These are phyloP conservation scores for Fusarium coicis DNA, from an alignment of 2,329 filamentous ascomycete species.

Conservation along the genomic window DNA sequence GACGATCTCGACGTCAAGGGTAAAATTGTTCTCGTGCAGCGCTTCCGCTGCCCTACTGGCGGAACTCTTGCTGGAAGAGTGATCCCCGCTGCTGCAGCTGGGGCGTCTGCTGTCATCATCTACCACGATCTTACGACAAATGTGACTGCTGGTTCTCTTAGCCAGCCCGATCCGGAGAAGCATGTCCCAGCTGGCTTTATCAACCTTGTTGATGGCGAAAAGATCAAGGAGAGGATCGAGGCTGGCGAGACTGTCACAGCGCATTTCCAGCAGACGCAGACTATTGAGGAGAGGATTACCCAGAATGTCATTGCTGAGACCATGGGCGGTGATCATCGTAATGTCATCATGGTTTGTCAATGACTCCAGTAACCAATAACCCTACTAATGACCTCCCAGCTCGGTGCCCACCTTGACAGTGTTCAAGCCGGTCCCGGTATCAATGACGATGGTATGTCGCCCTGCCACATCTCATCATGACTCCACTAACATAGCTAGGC, in stretches of 20 bases:
- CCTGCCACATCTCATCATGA: rapidly evolving
- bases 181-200: constrained; percentile 35
- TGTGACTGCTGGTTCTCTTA: constrained; percentile 36
- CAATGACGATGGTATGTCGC: constrained; percentile 26
- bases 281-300: constrained; percentile 37
- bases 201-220: constrained; percentile 52
- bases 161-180: constrained; percentile 34
- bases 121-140: constrained; percentile 37
- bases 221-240: constrained; percentile 52
- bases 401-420: constrained; percentile 34
- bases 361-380: rapidly evolving
- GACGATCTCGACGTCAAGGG: constrained; percentile 35
- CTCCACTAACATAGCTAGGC: not conserved
- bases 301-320: constrained; percentile 38
- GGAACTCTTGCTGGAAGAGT: constrained; percentile 39
- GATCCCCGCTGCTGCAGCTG: constrained; percentile 32
- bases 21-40: constrained; percentile 43
- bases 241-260: constrained; percentile 50
- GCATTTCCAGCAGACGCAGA: constrained; percentile 34
- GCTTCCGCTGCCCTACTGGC: constrained; percentile 39
- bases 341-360: constrained; percentile 40
- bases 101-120: constrained; percentile 34
- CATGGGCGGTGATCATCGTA: constrained; percentile 26
- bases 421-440: constrained; percentile 37
- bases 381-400: not conserved